Evolutionary conservation across 805 yeast species (phyloP), one percentile per base, ranked within the genome.

Genomic region (Suhomyces sp.): DNA sequence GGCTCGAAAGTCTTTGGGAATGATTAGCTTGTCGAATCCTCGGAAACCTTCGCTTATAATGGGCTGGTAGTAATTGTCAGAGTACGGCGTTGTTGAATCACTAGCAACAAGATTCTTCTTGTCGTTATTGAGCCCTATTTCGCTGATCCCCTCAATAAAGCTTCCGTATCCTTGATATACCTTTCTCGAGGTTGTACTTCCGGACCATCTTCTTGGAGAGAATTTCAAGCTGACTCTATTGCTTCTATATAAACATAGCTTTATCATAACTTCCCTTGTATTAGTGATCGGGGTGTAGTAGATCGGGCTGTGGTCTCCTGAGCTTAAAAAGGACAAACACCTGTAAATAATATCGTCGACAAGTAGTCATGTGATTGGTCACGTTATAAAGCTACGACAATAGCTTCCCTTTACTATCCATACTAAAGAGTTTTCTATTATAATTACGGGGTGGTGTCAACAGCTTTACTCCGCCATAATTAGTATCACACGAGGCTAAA

Each of bases 1-100:
- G 9, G 60, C 60, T 15, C 46, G 40, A 41, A 55, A 57, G 19
- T 55, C 54, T 29, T 44, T 41, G 15, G 60, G 60, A 19, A 65
- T 56, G 6, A 56, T 59, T 24, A 65, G 50, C 49, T 63, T 61
- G 17, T 58, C 60, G 23, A 66, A 56, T 9, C 70, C 71, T 26
- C 50, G 49, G 29, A 54, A 56, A 5, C 71, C 71, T 36, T 63
- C 63, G 26, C 60, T 50, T n/a, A 67, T 63, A 8, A 67, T 61
- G 7, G 67, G 65, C 47, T 62, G 65, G 44, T 64, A 65, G 42
- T 58, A 60, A 48, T 60, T 65, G 45, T 66, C 70, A 9, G 67
- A 63, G 49, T 66, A 66, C 12, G 64, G 60, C 5, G 61, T 61
- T 12, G 59, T 52, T 15, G 48, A 31, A 24, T 27, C 26, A n/a